Base-by-base conservation (phyloP, 495 filamentous ascomycete species). In the Poronia punctata region DNA sequence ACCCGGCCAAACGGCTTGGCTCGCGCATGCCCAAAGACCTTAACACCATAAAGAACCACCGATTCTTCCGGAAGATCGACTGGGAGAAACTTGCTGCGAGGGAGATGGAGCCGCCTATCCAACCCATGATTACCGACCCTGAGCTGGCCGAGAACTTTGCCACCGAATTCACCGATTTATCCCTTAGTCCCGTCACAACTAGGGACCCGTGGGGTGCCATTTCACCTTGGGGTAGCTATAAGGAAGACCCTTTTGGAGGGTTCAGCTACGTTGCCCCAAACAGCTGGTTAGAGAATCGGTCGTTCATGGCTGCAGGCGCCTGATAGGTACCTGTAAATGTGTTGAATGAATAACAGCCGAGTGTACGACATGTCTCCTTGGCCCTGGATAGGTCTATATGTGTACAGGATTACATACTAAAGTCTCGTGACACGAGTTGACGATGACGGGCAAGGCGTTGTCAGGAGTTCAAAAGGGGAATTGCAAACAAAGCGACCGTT, bases 41-140 rank as follows among this genome's bases (percentile, higher is more conserved):
- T 19, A 64, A 75, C 21, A 83, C 67, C 5, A 89, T 98, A 60
- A 95, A 94, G 74, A 79, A 80, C 32, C 92, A 98, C 53, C 80
- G 92, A 14, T 97, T 98, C 71, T 98, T 98, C 75, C 76, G 85
- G 39, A 90, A 86, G 65, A 88, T 97, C 52, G 82, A 98, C 67
- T 98, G 92, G 92, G 78, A 74, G 57, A 76, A 74, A 36, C 72
- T 98, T 10, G 86, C 82, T 35, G 70, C 72, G 26, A 72, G 90
- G 29, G 86, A 95, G 54, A 37, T 94, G 33, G 76, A 81, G 30
- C 80, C 92, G 4, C 92, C 92, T 1, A 96, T 98, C 48, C 74
- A 82, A 53, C 92, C 92, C 2, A 65, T 96, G 45, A 86, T 98
- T 46, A 96, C 92, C 0, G 86, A 97, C 52, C 93, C 93, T 0